Base-by-base conservation (phyloP, 1,139 yeast species). In the Candida pseudocylindracea region DNA sequence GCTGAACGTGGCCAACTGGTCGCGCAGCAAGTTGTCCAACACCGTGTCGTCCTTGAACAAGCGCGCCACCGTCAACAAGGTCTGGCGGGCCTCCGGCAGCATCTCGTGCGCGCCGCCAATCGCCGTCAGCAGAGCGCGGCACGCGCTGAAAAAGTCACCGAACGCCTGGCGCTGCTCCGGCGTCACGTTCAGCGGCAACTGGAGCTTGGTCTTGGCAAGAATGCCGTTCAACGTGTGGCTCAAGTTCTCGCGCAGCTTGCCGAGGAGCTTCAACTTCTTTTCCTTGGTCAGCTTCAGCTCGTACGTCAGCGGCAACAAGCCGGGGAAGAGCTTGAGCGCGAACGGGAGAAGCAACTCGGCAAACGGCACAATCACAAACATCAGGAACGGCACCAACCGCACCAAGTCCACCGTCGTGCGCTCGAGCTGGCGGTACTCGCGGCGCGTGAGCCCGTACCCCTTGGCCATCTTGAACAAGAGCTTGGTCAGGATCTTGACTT, bases 1-100 rank as follows among this genome's bases (percentile, higher is more conserved):
- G 35, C 94, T 76, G 71, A 88, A 68, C 20, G 95, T 96, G 37
- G 81, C 76, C 43, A 88, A 64, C 52, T 83, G 92, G 27, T 93
- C 75, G 45, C 96, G 70, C 29, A 92, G 73, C 48, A 81, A 65
- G 55, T 88, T 88, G 57, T 88, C 98, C 46, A 88, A 66, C 28
- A 91, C 91, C 43, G 80, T 72, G 54, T 88, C 98, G 52, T 88
- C 94, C 50, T 80, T 83, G 57, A 85, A 88, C 52, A 83, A 52
- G 45, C 91, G 67, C 8, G 96, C 95, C 31, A 88, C 96, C 41
- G 67, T 65, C 36, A 79, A 60, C 37, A 85, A 58, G 49, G 80
- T 85, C 34, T 79, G 81, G 39, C 72, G 67, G 11, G 28, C 28
- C 28, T 26, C 28, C 28, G 11, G 28, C 11, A 26, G 28, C 28